These are phyloP conservation scores for Nicotiana undulata DNA, from an alignment of 257 asterid genomes.

Conservation along the genomic window DNA sequence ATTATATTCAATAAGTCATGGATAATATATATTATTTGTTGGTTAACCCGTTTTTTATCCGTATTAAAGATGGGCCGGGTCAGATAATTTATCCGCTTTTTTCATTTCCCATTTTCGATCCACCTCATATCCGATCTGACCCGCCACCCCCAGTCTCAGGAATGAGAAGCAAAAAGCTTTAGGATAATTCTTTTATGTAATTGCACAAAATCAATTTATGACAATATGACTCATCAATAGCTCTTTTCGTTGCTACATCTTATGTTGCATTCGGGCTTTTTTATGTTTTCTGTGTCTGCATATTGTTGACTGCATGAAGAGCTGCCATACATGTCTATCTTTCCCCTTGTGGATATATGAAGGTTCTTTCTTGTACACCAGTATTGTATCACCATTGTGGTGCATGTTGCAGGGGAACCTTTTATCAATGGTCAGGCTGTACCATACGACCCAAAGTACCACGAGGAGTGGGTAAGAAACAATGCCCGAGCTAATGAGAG, in stretches of 20 bases:
- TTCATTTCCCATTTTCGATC: no score
- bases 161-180: no score
- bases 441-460: slow-evolving; percentile 90
- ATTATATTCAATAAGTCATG: no score
- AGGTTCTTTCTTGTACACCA: neutral
- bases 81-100: no score
- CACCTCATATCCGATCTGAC: no score
- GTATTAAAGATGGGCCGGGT: no score
- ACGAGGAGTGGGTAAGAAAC: slow-evolving; percentile 97
- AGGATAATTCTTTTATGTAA: neutral
- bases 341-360: neutral
- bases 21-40: no score
- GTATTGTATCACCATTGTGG: neutral
- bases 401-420: slow-evolving; percentile 70
- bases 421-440: slow-evolving; percentile 91
- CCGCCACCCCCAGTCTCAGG: no score
- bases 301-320: neutral
- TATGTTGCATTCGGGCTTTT: neutral
- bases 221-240: neutral
- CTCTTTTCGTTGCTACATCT: neutral
- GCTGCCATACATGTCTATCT: neutral
- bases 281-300: neutral
- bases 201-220: neutral
- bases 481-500: slow-evolving; percentile 70
- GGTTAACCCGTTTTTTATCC: no score